Conservation (phyloP, 2,329 filamentous ascomycete species). For the Aspergillus fischeri region DNA sequence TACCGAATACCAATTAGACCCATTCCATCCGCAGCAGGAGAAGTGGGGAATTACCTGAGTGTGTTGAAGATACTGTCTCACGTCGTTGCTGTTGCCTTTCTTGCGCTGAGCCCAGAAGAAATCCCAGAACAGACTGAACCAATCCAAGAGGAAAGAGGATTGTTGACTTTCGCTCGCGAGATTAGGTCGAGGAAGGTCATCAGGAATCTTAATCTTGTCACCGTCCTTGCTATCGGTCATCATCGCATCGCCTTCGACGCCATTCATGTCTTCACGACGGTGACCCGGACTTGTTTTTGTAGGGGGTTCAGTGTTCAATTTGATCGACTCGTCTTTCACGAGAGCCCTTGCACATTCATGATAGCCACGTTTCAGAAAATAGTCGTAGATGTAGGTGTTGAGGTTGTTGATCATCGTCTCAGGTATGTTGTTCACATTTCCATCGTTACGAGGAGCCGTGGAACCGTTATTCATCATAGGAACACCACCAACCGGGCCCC, state of each 20-base stretch:
- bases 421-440: conserved; percentile 34
- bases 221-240: conserved; percentile 80
- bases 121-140: conserved; percentile 98
- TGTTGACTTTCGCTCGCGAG: conserved; percentile 62
- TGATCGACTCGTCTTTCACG: conserved; percentile 57
- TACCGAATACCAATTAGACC: conserved; percentile 37
- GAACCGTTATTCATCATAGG: conserved; percentile 53
- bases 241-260: conserved; percentile 69
- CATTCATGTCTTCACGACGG: conserved; percentile 68
- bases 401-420: conserved; percentile 43
- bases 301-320: conserved; percentile 54
- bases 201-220: conserved; percentile 67
- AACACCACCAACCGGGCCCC: conserved; percentile 55
- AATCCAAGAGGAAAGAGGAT: conserved; percentile 85
- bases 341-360: conserved; percentile 76
- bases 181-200: conserved; percentile 65
- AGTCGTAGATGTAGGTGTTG: conserved; percentile 67
- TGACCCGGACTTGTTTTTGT: conserved; percentile 66
- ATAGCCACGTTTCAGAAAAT: conserved; percentile 80
- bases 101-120: conserved; percentile 80
- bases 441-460: conserved; percentile 41
- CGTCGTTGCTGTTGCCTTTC: conserved; percentile 59
- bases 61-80: conserved; percentile 73
- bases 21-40: conserved; percentile 4
- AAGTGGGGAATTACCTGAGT: conserved; percentile 61